Evolutionary conservation across 495 filamentous ascomycete species (phyloP), one percentile per base, ranked within the genome.

Genomic region (Penicillium dipodomyicola): DNA sequence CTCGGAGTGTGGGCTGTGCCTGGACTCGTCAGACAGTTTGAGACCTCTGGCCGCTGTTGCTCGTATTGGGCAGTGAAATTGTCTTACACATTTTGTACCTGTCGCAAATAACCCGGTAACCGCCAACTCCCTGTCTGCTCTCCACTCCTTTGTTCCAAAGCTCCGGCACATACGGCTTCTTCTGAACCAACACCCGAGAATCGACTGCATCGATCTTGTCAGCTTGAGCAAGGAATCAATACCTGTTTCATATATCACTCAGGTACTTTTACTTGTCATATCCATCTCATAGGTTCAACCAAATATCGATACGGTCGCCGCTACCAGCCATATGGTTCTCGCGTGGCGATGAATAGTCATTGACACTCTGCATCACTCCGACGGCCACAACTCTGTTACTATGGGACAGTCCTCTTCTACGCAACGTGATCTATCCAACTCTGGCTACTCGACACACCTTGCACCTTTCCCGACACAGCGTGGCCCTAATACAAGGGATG

Each of bases 371-470:
- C 54, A 33, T 64, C 47, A 44, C 20, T 57, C 47, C 53, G 44
- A 33, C 48, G 59, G 11, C 52, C 46, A 17, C 30, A 41, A 63
- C 40, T 44, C 49, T 69, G 65, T 64, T 77, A 77, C 71, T 77
- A 79, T 79, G 76, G 76, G 76, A 74, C 76, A 77, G 62, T 70
- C 72, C 61, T 75, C 73, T 29, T 78, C 77, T 46, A 75, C 75
- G 45, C 71, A 72, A 61, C 67, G 73, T 70, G 64, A 73, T 55
- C 64, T 63, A 46, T 68, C 70, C 44, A 66, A 72, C 48, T 67
- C 53, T 53, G 62, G 50, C 43, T 60, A 60, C 41, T 37, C 65
- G 50, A 63, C 67, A 57, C 53, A 59, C 37, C 44, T 56, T 54
- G 15, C 59, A 46, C 60, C 64, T 35, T 63, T 57, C 42, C 62